Evolutionary conservation across 2,329 filamentous ascomycete genomes (phyloP), one percentile per base, ranked within the genome.

Genomic region (Fusarium bactridioides): DNA sequence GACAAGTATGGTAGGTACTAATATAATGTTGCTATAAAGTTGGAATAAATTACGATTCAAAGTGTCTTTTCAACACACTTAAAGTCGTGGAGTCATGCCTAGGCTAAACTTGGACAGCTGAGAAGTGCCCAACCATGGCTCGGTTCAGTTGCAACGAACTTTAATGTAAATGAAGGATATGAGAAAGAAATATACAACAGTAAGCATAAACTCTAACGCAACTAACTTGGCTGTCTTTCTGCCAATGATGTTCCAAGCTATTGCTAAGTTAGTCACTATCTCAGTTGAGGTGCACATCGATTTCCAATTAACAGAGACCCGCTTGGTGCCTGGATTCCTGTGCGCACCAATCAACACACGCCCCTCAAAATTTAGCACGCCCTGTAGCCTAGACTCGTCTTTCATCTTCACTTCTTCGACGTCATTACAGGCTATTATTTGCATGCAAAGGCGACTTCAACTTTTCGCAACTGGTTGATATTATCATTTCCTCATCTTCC

Each of bases 331-430:
- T 73, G 51, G 48, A 63, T 73, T 64, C 29, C 40, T 23, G 56
- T 44, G 43, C 47, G 66, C 66, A 64, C 71, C 70, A 73, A 73
- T 73, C 47, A 74, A 40, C 27, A 47, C 43, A 45, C 33, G 51
- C 35, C 40, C 38, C 40, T 58, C 66, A 44, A 56, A 23, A n/a
- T 43, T 33, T 40, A 45, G 43, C 21, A 27, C 51, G 51, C 43
- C 51, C 55, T 70, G 54, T 38, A 63, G 63, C 69, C 56, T 63
- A 50, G 64, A 51, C 44, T 55, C 43, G 37, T 41, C 44, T 47
- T 54, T 57, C 69, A 59, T 47, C 58, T 53, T 50, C 31, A 67
- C 56, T 67, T 68, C 31, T n/a, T 58, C 29, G 72, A 71, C 72
- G 71, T 74, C 71, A 74, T 74, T 53, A 53, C 47, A 48, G 19